Evolutionary conservation across 2,329 filamentous ascomycete species (phyloP).

Genomic region (Fusarium armeniacum): DNA sequence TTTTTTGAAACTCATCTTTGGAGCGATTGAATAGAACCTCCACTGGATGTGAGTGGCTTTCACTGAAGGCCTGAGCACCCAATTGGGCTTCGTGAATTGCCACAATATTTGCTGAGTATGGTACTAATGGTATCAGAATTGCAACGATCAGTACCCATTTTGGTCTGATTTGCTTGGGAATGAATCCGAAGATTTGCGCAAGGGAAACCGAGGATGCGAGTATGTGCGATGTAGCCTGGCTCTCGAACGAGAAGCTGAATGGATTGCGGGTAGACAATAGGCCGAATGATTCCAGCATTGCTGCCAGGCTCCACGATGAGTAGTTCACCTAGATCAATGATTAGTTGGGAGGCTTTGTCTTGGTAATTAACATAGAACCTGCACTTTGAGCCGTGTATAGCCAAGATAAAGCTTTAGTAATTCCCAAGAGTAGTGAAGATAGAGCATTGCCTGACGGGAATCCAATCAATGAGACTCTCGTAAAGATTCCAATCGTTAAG

Average conservation of each 20-base stretch:
- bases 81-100: background rate
- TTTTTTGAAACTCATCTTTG: background rate
- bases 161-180: background rate
- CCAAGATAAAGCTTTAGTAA: background rate
- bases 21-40: background rate
- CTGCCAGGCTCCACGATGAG: background rate
- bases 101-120: background rate
- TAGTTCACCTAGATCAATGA: background rate
- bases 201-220: background rate
- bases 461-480: background rate
- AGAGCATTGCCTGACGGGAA: background rate
- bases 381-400: background rate
- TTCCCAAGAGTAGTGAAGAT: background rate
- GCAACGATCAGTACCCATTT: background rate
- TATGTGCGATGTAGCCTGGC: background rate
- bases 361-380: background rate
- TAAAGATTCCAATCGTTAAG: rapidly evolving
- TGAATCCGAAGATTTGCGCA: background rate
- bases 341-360: background rate
- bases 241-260: background rate
- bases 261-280: background rate
- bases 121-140: rapidly evolving
- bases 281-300: background rate
- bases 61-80: background rate
- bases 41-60: background rate